Evolutionary conservation across 768 basidiomycete genomes (phyloP), one percentile per base, ranked within the genome.

Genomic region (Brasilioporus rufonigricans): DNA sequence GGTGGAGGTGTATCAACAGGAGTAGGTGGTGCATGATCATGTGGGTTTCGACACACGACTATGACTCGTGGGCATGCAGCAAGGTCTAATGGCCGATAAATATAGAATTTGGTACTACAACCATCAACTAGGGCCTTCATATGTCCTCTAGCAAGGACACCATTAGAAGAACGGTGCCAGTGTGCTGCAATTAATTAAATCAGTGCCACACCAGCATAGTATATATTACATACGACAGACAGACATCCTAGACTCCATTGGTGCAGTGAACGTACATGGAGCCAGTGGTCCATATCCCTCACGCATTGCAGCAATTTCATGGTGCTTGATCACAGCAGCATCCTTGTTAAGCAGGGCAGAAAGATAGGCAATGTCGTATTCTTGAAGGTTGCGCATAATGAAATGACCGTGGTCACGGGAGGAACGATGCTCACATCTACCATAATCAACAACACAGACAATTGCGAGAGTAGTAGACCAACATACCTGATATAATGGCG

Each of bases 41-140:
- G 60, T 2, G 19, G 60, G 33, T 48, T 52, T 2, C 19, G 32
- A 45, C 56, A 65, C 2, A 65, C 18, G 3, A 65, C 23, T 2
- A 57, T 5, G 1, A 49, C 7, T 1, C 11, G 5, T 2, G 19
- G 27, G 21, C 48, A 49, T 4, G 19, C 27, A 4, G 2, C 1
- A 5, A 39, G 48, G 11, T 49, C 48, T 7, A 40, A 2, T 2
- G 48, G 38, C 10, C 1, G 13, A 31, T 49, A 49, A 4, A 40
- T 40, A 18, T 49, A 6, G 27, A 39, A 49, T 5, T 6, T 29
- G 1, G 48, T 11, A 2, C 3, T 8, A 19, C 48, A 49, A 23
- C n/a, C 19, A 9, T 2, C 27, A 8, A 31, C 38, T 26, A 26
- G 29, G 3, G 36, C 26, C 7, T 40, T 26, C 3, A 49, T 38